Conservation (phyloP, 495 filamentous ascomycete species). For the Neurospora intermedia region DNA sequence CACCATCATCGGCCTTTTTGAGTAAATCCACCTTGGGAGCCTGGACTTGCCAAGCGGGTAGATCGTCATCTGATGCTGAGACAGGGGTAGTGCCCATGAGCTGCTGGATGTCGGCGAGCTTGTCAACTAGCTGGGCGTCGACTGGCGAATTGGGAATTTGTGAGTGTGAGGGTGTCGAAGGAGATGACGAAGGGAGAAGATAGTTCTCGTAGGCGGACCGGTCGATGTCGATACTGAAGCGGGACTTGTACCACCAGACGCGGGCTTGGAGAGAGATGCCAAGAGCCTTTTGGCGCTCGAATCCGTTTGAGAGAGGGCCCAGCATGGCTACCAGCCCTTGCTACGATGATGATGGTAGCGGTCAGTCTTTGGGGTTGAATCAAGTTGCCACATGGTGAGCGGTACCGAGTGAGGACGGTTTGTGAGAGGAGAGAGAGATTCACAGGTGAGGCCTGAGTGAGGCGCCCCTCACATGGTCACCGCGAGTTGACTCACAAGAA, state of each 20-base stretch:
- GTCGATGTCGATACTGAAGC: slow-evolving; percentile 25
- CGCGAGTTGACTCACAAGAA: not conserved
- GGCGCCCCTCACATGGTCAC: not conserved
- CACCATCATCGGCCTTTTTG: slow-evolving; percentile 18
- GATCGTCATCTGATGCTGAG: slow-evolving; percentile 2
- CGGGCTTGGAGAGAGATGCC: slow-evolving; percentile 30
- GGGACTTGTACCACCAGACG: slow-evolving; percentile 34
- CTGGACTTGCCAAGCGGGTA: slow-evolving; percentile 33
- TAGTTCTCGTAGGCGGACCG: slow-evolving; percentile 26
- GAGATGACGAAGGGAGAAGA: not conserved
- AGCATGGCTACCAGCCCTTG: slow-evolving; percentile 20
- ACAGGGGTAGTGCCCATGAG: slow-evolving; percentile 4
- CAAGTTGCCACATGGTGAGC: not conserved
- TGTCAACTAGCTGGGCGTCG: slow-evolving; percentile 16
- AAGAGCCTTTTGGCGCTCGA: slow-evolving; percentile 16
- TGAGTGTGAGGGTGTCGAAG: slow-evolving; percentile 3
- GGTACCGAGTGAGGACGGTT: not conserved
- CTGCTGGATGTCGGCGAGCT: slow-evolving; percentile 17
- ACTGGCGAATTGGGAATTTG: slow-evolving; percentile 1
- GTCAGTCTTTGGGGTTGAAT: not conserved
- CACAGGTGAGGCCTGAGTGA: slow-evolving; percentile 19
- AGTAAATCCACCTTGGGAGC: slow-evolving; percentile 34
- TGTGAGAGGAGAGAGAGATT: slow-evolving; percentile 7
- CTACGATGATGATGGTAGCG: not conserved
- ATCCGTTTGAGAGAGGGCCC: slow-evolving; percentile 14